Evolutionary conservation across 352 stramenopile genomes (phyloP), one percentile per base, ranked within the genome.

Genomic region (Globisporangium takayamanum): DNA sequence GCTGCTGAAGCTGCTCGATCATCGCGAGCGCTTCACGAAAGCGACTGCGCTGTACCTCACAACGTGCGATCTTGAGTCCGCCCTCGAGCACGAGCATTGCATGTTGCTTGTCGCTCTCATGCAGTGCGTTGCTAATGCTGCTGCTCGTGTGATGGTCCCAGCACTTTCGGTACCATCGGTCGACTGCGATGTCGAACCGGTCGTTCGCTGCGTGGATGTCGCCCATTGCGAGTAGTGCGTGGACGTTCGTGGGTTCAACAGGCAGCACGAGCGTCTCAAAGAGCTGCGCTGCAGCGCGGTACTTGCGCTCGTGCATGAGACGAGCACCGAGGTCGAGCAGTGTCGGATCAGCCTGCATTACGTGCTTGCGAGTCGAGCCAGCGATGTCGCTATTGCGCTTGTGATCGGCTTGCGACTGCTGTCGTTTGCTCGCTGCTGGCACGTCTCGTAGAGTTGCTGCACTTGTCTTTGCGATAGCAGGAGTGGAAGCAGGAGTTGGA

Each of bases 221-320:
- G 14, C 76, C 79, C 41, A 89, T 57, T 8, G 69, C 70, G 15
- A 90, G 42, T 46, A 87, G 62, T 20, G 72, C 80, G 30, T 87
- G 72, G 0, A 62, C 42, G 51, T 90, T 74, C 7, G 26, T 26
- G 1, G 72, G 66, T 11, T 86, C 76, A 20, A 58, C 30, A 2
- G 60, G 48, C 8, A 87, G 58, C 47, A 89, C 61, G 11, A 87
- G 59, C 8, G 68, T 64, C 33, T 66, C 70, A 57, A 79, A 85
- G 42, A 80, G 55, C 28, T 85, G 76, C 6, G 68, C 62, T 0
- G 80, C 80, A 18, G 68, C 63, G 42, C 75, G 68, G 45, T 79
- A 80, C 42, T 75, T 84, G 30, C 59, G 66, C 44, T 74, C 66
- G 57, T 78, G 70, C 57, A 88, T 69, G 14, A 83, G 58, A 10